Base-by-base conservation (phyloP, 2,329 filamentous ascomycete genomes). In the Nemania sp. region DNA sequence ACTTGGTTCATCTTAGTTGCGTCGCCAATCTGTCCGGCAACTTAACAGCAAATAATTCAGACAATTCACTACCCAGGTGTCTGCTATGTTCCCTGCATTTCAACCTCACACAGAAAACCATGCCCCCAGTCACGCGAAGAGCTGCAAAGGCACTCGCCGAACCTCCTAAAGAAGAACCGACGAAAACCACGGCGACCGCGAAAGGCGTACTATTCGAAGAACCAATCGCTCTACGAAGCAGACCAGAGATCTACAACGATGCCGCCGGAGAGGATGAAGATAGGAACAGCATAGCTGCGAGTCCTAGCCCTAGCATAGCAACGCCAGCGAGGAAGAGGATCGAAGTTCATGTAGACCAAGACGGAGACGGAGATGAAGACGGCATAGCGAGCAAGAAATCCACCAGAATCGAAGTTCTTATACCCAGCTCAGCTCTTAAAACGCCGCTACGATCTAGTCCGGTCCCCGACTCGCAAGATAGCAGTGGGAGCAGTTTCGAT, bases 51-150 rank as follows among this genome's bases (percentile, higher is more conserved):
- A 30, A 31, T 3, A 31, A 31, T 12, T 28, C 26, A 12, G 26
- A 12, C 26, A 28, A 28, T 6, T 6, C 6, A 28, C 12, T 4
- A 34, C 30, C 24, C 15, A 33, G 6, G 5, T 28, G 30, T 22
- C 6, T 45, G 36, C 7, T 12, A 7, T 43, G 31, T 9, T 11
- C 28, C 9, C 28, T 12, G 3, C 9, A 4, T 40, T 9, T 55
- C 7, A 17, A 34, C 12, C 30, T 14, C 28, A 39, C 22, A 33
- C 26, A 56, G 7, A 30, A 8, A 34, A 41, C 12, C 3, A 60
- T 70, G 67, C 59, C 64, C 11, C 62, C 66, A 7, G 22, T 63
- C 8, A 69, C 66, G 17, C 64, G 65, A 54, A 60, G 62, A 49
- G 57, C 57, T 7, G 60, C 62, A 24, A 64, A 56, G 23, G 49